Conservation (phyloP, 2,329 filamentous ascomycete species). For the Byssothecium circinans region DNA sequence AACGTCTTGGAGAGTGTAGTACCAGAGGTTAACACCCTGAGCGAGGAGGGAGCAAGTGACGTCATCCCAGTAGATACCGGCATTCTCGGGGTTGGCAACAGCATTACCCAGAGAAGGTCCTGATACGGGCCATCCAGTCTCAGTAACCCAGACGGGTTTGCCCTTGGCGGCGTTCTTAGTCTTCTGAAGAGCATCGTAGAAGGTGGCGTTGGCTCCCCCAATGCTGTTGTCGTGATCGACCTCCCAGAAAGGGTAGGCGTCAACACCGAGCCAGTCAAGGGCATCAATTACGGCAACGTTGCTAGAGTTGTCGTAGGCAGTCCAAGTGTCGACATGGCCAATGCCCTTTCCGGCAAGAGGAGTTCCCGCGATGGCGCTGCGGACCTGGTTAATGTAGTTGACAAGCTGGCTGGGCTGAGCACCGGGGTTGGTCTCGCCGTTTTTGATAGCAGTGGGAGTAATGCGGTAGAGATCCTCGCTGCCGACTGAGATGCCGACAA, state of each 20-base stretch:
- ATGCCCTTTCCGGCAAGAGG: slow-evolving; percentile 60
- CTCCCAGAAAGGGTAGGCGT: slow-evolving; percentile 85
- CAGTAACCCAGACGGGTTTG: slow-evolving; percentile 82
- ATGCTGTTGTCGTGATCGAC: slow-evolving; percentile 60
- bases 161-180: slow-evolving; percentile 61
- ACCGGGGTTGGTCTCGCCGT: slow-evolving; percentile 62
- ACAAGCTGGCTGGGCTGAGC: slow-evolving; percentile 63
- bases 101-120: slow-evolving; percentile 64
- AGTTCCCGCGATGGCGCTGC: slow-evolving; percentile 65
- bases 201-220: slow-evolving; percentile 64
- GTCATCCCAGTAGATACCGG: slow-evolving; percentile 77
- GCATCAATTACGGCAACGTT: slow-evolving; percentile 71
- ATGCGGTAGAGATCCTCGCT: slow-evolving; percentile 69
- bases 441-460: slow-evolving; percentile 68
- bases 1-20: slow-evolving; percentile 76
- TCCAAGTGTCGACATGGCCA: slow-evolving; percentile 92
- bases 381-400: slow-evolving; percentile 70
- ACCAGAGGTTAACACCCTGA: slow-evolving; percentile 59
- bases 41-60: slow-evolving; percentile 73
- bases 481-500: slow-evolving; percentile 83
- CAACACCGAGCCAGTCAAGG: slow-evolving; percentile 79
- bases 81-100: slow-evolving; percentile 66
- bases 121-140: slow-evolving; percentile 83
- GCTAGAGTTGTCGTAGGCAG: slow-evolving; percentile 64
- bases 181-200: slow-evolving; percentile 65